Evolutionary conservation across 495 filamentous ascomycete species (phyloP).

Genomic region (Talaromyces wortmannii): DNA sequence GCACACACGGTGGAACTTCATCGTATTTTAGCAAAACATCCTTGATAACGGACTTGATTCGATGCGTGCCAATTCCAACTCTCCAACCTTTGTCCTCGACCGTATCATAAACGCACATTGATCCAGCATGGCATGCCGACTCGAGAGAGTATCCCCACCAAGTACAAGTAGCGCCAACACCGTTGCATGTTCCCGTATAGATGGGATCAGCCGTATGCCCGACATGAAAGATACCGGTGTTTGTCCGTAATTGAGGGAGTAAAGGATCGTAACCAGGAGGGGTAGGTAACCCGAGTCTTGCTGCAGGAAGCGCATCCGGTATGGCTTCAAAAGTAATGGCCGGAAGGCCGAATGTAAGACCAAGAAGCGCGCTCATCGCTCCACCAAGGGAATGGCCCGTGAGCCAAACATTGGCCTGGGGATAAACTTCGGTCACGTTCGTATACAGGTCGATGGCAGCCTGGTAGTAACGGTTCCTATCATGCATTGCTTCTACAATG

Average conservation of each 20-base stretch:
- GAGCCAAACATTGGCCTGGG: slow-evolving; percentile 79
- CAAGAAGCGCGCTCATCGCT: slow-evolving; percentile 75
- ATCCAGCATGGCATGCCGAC: slow-evolving; percentile 80
- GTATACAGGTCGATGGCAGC: slow-evolving; percentile 81
- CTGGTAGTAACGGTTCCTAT: slow-evolving; percentile 86
- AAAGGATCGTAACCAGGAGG: slow-evolving; percentile 71
- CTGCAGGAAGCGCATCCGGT: slow-evolving; percentile 80
- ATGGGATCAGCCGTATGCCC: slow-evolving; percentile 95
- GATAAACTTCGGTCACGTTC: slow-evolving; percentile 87
- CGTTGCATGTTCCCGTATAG: slow-evolving; percentile 90
- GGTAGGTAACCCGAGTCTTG: slow-evolving; percentile 76
- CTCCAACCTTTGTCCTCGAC: slow-evolving; percentile 87
- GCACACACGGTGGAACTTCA: slow-evolving; percentile 65
- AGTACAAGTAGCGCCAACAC: slow-evolving; percentile 77
- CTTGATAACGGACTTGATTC: slow-evolving; percentile 74
- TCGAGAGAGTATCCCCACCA: slow-evolving; percentile 95
- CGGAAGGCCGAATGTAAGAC: slow-evolving; percentile 83
- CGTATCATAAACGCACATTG: slow-evolving; percentile 84
- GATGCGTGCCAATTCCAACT: slow-evolving; percentile 76
- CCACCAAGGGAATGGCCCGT: slow-evolving; percentile 88
- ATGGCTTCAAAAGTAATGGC: slow-evolving; percentile 86
- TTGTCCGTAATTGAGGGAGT: slow-evolving; percentile 59
- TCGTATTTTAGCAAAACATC: slow-evolving; percentile 83
- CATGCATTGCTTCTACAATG: slow-evolving; percentile 61
- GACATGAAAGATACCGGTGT: slow-evolving; percentile 84